Evolutionary conservation across 2,329 filamentous ascomycete species (phyloP).

Genomic region (Ophiostoma australiae): DNA sequence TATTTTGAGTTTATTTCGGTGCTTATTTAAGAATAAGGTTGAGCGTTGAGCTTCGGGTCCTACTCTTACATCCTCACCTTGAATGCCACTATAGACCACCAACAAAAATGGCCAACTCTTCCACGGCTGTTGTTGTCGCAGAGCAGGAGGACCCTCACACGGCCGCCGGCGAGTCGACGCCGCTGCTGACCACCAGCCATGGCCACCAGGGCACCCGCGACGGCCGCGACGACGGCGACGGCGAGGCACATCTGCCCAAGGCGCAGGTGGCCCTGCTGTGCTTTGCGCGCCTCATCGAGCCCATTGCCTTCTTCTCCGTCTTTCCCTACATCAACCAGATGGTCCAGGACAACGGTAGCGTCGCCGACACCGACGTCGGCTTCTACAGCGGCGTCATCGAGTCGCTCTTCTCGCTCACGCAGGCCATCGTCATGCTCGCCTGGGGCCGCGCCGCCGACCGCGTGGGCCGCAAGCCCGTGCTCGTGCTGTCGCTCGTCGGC

Average conservation of each 20-base stretch:
- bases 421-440: conserved; percentile 71
- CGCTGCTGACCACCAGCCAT: conserved; percentile 30
- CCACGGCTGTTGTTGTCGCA: not conserved
- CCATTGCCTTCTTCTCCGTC: conserved; percentile 77
- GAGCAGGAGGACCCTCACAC: not conserved
- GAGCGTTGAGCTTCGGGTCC: not conserved
- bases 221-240: not conserved
- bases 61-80: not conserved
- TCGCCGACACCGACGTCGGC: conserved; percentile 63
- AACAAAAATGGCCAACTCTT: not conserved
- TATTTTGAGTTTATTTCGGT: not conserved
- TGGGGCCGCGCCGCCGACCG: conserved; percentile 67
- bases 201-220: not conserved
- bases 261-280: conserved; percentile 68
- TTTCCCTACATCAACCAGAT: conserved; percentile 77
- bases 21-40: not conserved
- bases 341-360: conserved; percentile 60
- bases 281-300: conserved; percentile 67
- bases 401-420: conserved; percentile 66
- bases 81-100: not conserved
- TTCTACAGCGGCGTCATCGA: conserved; percentile 76
- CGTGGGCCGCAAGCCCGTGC: conserved; percentile 29
- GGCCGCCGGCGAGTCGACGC: conserved; percentile 23
- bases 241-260: conserved; percentile 43
- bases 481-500: conserved; percentile 62